These are phyloP conservation scores for Psilocybe subaeruginosa DNA, from an alignment of 768 basidiomycete genomes.

Conservation along the genomic window DNA sequence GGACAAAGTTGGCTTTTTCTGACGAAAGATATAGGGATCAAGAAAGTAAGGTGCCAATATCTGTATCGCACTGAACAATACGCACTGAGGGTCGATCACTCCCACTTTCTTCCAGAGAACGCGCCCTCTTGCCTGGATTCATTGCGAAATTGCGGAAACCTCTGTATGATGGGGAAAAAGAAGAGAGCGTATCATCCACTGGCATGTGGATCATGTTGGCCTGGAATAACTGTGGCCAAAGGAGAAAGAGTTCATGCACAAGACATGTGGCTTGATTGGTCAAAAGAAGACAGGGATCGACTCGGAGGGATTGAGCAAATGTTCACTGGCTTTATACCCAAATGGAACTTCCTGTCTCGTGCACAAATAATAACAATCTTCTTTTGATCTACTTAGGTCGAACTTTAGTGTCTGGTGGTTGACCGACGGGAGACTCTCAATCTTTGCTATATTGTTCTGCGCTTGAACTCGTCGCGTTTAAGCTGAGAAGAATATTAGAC, in stretches of 20 bases:
- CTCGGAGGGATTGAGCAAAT: too few species aligned
- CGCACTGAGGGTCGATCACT: constrained; percentile 59
- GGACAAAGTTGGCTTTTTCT: constrained; percentile 65
- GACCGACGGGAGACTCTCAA: too few species aligned
- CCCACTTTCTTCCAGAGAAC: constrained; percentile 55
- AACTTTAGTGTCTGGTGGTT: too few species aligned
- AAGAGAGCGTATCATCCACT: constrained; percentile 44
- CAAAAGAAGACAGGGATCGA: background rate
- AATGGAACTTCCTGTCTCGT: background rate
- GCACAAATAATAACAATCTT: background rate
- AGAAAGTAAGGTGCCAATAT: constrained; percentile 1
- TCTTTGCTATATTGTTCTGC: too few species aligned
- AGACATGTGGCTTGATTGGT: constrained; percentile 15
- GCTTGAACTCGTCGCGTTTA: too few species aligned
- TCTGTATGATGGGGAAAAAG: constrained; percentile 41
- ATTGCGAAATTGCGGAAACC: constrained; percentile 29
- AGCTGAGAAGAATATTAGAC: too few species aligned
- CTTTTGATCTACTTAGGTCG: background rate
- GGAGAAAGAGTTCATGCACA: constrained; percentile 7
- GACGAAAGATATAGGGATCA: background rate
- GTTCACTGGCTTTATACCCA: too few species aligned
- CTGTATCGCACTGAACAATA: background rate
- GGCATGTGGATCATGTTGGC: constrained; percentile 51
- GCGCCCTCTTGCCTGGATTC: constrained; percentile 52
- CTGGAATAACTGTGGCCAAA: constrained; percentile 8